Evolutionary conservation across 2,329 filamentous ascomycete species (phyloP), one percentile per base, ranked within the genome.

Genomic region (Paraphoma chrysanthemicola): DNA sequence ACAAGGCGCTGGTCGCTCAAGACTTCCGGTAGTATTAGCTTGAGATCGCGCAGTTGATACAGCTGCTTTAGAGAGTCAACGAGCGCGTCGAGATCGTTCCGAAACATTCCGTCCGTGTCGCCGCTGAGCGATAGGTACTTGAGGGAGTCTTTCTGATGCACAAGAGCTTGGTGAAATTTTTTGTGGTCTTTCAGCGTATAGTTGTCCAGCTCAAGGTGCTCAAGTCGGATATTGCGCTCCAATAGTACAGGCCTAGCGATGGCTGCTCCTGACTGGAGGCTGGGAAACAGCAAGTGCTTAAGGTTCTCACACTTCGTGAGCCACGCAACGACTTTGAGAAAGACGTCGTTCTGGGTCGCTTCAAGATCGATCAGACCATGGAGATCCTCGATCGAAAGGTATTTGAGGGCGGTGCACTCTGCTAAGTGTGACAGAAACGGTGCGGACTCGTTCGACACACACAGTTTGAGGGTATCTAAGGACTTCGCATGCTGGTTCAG

Each of bases 401-500:
- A 78, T 57, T 81, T 79, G 16, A 88, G 68, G 5, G 77, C 73
- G 6, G 76, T 83, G 59, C 84, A 86, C 17, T 73, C 76, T 66
- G 80, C 76, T 8, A 87, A 77, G 16, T 80, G 66, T 12, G 78
- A 79, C 3, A 87, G 65, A 45, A 81, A 82, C 16, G 79, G 80
- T 45, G 84, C 77, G 9, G 80, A 81, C 51, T 82, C 79, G 47
- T 76, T 78, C 30, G 73, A 80, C 44, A 88, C 72, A 46, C 77
- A 80, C 4, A 88, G 72, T 57, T 81, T 81, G 55, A 88, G 71
- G 56, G 81, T 76, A 56, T 78, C 82, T 10, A 92, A 76, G 4
- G 87, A 86, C 42, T 79, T 71, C 12, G 79, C 75, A 62, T 88
- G 86, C 18, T 77, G 75, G 56, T 80, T 82, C 6, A 88, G 64